Evolutionary conservation across 2,329 filamentous ascomycete species (phyloP), one percentile per base, ranked within the genome.

Genomic region (Tolypocladium nubicola): DNA sequence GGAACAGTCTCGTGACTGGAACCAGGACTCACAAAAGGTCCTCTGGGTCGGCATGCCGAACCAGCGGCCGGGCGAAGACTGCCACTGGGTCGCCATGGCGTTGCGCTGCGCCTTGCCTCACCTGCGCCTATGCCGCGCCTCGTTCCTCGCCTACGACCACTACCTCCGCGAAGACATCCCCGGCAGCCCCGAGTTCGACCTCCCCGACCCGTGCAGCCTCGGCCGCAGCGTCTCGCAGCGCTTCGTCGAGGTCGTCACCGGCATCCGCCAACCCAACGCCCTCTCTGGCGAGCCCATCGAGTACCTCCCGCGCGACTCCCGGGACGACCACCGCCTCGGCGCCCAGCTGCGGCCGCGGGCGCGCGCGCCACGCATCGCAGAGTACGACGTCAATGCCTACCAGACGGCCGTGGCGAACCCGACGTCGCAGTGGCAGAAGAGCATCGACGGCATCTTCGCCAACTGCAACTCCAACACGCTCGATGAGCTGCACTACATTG

Each of bases 21-120:
- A 73, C 56, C 60, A 67, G 19, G 67, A 72, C 55, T 64, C 65
- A 1, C 65, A 65, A 54, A 68, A 71, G 58, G 64, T 70, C 7
- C 69, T 79, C 23, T 79, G 76, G 76, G 66, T 79, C 52, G 76
- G 76, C 16, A 53, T 76, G 11, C 76, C 76, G 8, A 78, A 78
- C 58, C 64, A 69, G 40, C 68, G 70, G 0, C 75, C 76, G 0
- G 60, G 60, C 4, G 63, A 67, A 16, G 66, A 73, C 39, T 68
- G 71, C 55, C 61, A 64, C 19, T 79, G 76, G 76, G 66, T 78
- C 33, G 76, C 76, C 40, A 73, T 73, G 63, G 63, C 65, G 2
- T 57, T 79, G 56, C 73, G 76, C 52, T 66, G 69, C 53, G 64
- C 68, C 16, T 56, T 68, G 19, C 67, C 68, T 1, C 63, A 68